Evolutionary conservation across 1,284 basidiomycete species (phyloP).

Genomic region (Irpex sp.): DNA sequence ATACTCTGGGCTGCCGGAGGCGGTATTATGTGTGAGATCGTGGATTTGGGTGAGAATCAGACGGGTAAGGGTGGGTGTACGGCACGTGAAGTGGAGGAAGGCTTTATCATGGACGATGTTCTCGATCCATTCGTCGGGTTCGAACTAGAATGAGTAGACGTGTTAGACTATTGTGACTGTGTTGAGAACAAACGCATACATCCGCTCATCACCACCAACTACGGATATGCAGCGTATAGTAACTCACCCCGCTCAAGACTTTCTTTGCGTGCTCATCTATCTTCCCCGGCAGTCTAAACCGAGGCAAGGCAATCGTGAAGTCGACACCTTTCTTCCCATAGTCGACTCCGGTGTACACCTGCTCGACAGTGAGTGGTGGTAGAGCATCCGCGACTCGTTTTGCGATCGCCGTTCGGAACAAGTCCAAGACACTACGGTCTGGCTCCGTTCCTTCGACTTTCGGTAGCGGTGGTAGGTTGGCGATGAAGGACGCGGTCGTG

Average conservation of each 20-base stretch:
- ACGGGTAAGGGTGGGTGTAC: constrained; percentile 69
- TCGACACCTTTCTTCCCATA: constrained; percentile 91
- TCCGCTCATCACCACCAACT: not conserved
- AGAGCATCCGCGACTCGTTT: constrained; percentile 72
- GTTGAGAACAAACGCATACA: not conserved
- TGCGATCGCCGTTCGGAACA: constrained; percentile 85
- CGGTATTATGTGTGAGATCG: constrained; percentile 59
- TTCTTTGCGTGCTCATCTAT: constrained; percentile 75
- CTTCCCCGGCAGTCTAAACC: constrained; percentile 87
- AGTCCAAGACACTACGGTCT: constrained; percentile 71
- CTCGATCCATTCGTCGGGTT: constrained; percentile 65
- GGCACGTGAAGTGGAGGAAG: constrained; percentile 82
- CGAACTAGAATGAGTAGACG: constrained; percentile 13
- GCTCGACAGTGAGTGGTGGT: constrained; percentile 61
- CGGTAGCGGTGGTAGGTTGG: constrained; percentile 40
- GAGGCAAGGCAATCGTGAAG: constrained; percentile 88
- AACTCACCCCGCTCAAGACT: constrained; percentile 70
- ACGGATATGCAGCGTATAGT: not conserved
- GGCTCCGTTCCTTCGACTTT: constrained; percentile 68
- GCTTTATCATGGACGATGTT: constrained; percentile 68
- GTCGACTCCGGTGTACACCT: constrained; percentile 84
- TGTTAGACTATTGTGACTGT: not conserved
- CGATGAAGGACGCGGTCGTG: constrained; percentile 18
- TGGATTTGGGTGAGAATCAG: constrained; percentile 84
- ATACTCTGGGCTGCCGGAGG: constrained; percentile 58